Evolutionary conservation across 805 yeast genomes (phyloP), one percentile per base, ranked within the genome.

Genomic region (Grigorovia jiainica): DNA sequence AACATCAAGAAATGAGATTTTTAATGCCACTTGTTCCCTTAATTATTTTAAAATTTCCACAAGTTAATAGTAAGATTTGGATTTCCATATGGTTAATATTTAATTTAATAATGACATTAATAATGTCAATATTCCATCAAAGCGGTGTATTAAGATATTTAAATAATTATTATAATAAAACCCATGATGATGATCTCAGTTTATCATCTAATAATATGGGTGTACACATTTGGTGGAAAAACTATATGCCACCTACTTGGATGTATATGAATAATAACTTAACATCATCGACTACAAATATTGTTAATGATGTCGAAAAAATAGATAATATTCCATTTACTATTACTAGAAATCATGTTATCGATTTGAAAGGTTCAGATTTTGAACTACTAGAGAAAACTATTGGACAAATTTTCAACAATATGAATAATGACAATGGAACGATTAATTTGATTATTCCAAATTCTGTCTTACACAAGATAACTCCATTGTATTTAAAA

Each of bases 1-100:
- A 94, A 13, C 99, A 92, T 59, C 99, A 92, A 60, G 99, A 92
- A 57, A 68, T 87, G n/a, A 67, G 99, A 41, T 92, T 92, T 57
- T 62, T 94, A 35, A 57, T 79, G 0, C 97, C 98, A 0, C 55
- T 82, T 17, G 65, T 83, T 1, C 97, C 98, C 0, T 63, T 89
- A 9, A 55, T 77, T 7, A 73, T 79, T 45, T 69, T 79, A 13
- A 74, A 84, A 43, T n/a, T 40, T 7, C 16, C 38, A 3, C 15
- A 32, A 8, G 8, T 65, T 77, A 41, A 76, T 71, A 47, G 63
- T 44, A 23, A 49, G 20, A 13, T 29, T 8, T 18, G 43, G 31
- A 25, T 34, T 40, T 56, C 24, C 37, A 52, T 61, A 0, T 85
- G 95, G 89, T 61, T 79, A 16, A 45, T 65, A 0, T 92, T 85